These are phyloP conservation scores for Mercurialis annua DNA, from an alignment of 345 rosid species.

Conservation along the genomic window DNA sequence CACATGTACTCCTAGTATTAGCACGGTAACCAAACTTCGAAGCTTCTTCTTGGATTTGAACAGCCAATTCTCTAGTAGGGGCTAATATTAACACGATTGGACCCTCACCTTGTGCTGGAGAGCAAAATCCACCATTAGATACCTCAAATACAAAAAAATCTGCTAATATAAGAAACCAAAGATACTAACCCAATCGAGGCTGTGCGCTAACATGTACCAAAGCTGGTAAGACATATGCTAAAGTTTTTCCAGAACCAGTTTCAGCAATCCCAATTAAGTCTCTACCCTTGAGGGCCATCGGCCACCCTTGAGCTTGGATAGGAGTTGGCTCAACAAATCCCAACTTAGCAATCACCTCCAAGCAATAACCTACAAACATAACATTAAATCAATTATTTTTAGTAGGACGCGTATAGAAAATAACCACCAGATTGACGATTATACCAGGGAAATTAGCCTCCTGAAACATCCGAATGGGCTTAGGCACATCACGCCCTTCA, in stretches of 20 bases:
- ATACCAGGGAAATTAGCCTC: slow-evolving; percentile 93
- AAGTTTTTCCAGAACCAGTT: slow-evolving; percentile 97
- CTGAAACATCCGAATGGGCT: slow-evolving; percentile 61
- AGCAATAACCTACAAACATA: slow-evolving; percentile 57
- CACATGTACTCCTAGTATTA: slow-evolving; percentile 75
- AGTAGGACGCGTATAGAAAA: background rate
- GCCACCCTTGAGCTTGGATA: slow-evolving; percentile 96
- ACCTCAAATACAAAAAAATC: background rate
- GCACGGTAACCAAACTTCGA: slow-evolving; percentile 61
- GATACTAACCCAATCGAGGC: slow-evolving; percentile 75
- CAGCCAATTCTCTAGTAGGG: slow-evolving; percentile 95
- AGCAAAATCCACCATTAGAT: background rate
- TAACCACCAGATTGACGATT: background rate
- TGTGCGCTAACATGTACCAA: slow-evolving; percentile 88
- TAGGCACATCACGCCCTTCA: slow-evolving; percentile 84
- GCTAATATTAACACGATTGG: slow-evolving; percentile 82
- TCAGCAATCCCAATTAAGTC: slow-evolving; percentile 94
- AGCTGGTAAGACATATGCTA: slow-evolving; percentile 92
- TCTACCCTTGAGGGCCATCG: slow-evolving; percentile 95
- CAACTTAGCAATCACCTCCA: slow-evolving; percentile 70
- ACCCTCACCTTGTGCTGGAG: slow-evolving; percentile 76
- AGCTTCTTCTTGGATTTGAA: slow-evolving; percentile 93
- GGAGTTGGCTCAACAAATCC: slow-evolving; percentile 96
- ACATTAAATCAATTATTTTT: slow-evolving; percentile 1
- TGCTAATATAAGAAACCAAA: background rate